These are phyloP conservation scores for Hymenoscyphus fructigenus DNA, from an alignment of 2,329 filamentous ascomycete species.

Conservation along the genomic window DNA sequence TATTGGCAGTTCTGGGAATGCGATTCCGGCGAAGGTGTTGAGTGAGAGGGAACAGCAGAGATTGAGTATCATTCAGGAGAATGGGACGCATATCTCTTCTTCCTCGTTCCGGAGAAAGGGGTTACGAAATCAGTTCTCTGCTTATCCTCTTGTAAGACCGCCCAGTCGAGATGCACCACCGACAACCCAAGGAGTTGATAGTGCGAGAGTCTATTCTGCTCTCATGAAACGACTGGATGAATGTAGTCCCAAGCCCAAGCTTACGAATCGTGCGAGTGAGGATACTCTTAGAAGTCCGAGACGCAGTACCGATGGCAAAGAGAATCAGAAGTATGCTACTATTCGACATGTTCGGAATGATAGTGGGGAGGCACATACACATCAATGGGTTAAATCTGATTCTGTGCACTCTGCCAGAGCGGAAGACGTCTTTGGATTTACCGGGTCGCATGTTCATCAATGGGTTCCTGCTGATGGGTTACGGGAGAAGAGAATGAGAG, in stretches of 20 bases:
- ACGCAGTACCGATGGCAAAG: conserved; percentile 16
- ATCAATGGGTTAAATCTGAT: conserved; percentile 19
- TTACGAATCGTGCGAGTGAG: conserved; percentile 23
- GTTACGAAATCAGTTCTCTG: conserved; percentile 31
- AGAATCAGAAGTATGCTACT: conserved; percentile 30
- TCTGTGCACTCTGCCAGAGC: conserved; percentile 15
- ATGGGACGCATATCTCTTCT: conserved; percentile 45
- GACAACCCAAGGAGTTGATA: conserved; percentile 45
- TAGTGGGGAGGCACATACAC: conserved; percentile 15
- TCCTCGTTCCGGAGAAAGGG: conserved; percentile 37
- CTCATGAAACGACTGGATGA: conserved; percentile 57
- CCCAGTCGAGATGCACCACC: conserved; percentile 20
- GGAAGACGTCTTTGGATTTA: conserved; percentile 22
- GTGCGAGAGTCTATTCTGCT: conserved; percentile 61
- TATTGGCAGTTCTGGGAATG: conserved; percentile 39
- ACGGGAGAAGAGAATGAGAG: conserved; percentile 18
- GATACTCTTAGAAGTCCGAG: conserved; percentile 20
- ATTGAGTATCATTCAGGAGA: conserved; percentile 64
- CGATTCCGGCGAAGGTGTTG: conserved; percentile 25
- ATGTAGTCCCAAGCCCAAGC: conserved; percentile 36
- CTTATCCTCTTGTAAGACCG: conserved; percentile 28
- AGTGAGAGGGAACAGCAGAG: conserved; percentile 53
- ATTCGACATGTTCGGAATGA: conserved; percentile 22
- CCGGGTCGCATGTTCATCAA: conserved; percentile 24
- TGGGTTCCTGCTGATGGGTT: conserved; percentile 25